These are phyloP conservation scores for Coemansia sp. DNA, from an alignment of 192 early-diverging fungal species.

Conservation along the genomic window DNA sequence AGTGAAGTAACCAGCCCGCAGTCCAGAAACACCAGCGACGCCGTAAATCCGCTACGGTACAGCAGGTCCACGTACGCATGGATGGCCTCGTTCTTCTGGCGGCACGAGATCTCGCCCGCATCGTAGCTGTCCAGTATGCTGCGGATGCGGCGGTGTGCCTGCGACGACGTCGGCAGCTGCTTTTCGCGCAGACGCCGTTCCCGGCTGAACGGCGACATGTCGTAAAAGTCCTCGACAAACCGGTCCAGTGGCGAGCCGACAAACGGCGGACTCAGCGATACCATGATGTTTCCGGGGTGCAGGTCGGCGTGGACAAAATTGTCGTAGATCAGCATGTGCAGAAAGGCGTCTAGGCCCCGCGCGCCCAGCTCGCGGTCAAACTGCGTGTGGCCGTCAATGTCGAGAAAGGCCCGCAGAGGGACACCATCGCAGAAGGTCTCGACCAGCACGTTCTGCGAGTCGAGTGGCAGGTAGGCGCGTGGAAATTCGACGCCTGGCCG, in stretches of 20 bases:
- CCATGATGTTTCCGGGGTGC: slow-evolving; percentile 91
- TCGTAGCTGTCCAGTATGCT: slow-evolving; percentile 17
- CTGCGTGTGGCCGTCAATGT: slow-evolving; percentile 53
- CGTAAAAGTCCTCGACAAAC: slow-evolving; percentile 47
- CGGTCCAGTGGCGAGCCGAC: slow-evolving; percentile 53
- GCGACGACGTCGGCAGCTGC: slow-evolving; percentile 15
- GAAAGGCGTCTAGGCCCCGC: slow-evolving; percentile 74
- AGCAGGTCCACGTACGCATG: slow-evolving; percentile 46
- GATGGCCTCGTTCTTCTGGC: slow-evolving; percentile 13
- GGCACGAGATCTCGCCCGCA: slow-evolving; percentile 8
- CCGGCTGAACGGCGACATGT: slow-evolving; percentile 44
- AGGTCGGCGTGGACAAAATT: slow-evolving; percentile 94
- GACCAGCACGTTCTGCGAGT: slow-evolving; percentile 63
- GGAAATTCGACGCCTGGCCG: slow-evolving; percentile 65
- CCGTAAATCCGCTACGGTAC: slow-evolving; percentile 64
- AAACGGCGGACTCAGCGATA: slow-evolving; percentile 69
- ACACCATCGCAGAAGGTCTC: slow-evolving; percentile 81
- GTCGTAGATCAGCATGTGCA: slow-evolving; percentile 90
- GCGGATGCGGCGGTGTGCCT: slow-evolving; percentile 33
- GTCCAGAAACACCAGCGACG: slow-evolving; percentile 83
- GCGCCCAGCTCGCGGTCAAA: slow-evolving; percentile 77
- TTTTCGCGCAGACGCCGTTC: slow-evolving; percentile 5
- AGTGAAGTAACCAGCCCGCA: slow-evolving; percentile 84
- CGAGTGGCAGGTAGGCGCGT: slow-evolving; percentile 45
- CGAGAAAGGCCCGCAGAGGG: slow-evolving; percentile 70